Evolutionary conservation across 2,329 filamentous ascomycete species (phyloP), one percentile per base, ranked within the genome.

Genomic region (Xylaria sp.): DNA sequence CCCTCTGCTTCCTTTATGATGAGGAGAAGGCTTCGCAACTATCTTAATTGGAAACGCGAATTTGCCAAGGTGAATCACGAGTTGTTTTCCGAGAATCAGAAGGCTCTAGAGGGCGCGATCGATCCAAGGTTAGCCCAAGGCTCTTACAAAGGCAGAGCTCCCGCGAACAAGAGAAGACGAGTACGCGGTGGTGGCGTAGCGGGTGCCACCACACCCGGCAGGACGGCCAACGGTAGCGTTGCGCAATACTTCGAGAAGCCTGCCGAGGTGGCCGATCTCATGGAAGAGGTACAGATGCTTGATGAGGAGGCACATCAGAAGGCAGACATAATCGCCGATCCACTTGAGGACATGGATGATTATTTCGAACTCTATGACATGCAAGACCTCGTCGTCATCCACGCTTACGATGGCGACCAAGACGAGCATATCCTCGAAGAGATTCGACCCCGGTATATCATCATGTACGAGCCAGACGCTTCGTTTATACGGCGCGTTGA

Each of bases 381-480:
- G 89, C 88, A 93, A 73, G 93, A 97, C 72, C 84, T 98, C 21
- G 86, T 98, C 12, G 89, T 97, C 48, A 86, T 98, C 19, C 96
- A 98, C 78, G 92, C 96, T 0, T 99, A 97, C 78, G 94, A 97
- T 68, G 94, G 94, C 11, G 96, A 98, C 78, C 92, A 95, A 83
- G 96, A 99, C 78, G 96, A 98, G 78, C 93, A 97, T 78, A 87
- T 98, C n/a, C 86, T 99, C 1, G 95, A 99, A 78, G 96, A 99
- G 80, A 86, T 96, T 66, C 94, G 93, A 76, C 96, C 96, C 39
- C 90, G 93, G 68, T 98, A 98, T 79, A 93, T 99, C 67, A 92
- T 99, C 82, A 98, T 99, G 96, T 99, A 98, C 80, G 96, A 98
- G 78, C 95, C 96, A 0, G 94, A 98, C 72, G 90, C 95, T 2